A percentile compares a stretch with the other conserved stretches of the same genome.
Conservation (phyloP, 2,329 filamentous ascomycete species). For the Corynespora cassiicola region DNA sequence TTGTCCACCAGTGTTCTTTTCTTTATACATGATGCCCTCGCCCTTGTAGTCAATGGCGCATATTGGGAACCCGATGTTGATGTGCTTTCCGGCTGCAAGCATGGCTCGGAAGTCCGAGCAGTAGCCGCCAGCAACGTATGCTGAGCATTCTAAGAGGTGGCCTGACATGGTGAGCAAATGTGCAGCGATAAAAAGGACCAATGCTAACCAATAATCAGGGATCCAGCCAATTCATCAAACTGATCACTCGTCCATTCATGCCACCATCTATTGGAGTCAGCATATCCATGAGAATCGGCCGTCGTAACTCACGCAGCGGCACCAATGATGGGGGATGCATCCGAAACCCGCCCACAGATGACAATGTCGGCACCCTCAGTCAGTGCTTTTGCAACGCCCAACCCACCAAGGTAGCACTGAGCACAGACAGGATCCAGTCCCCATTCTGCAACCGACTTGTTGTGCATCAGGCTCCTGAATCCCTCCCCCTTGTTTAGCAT, state of each 20-base stretch:
- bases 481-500: slow-evolving; percentile 46
- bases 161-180: slow-evolving; percentile 26
- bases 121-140: slow-evolving; percentile 51
- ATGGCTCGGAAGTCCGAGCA: slow-evolving; percentile 49
- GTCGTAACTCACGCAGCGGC: slow-evolving; percentile 34
- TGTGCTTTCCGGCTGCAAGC: slow-evolving; percentile 36
- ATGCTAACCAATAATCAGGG: slow-evolving; percentile 40
- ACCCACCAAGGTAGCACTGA: slow-evolving; percentile 50
- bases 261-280: slow-evolving; percentile 44
- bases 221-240: slow-evolving; percentile 47
- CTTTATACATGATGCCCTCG: slow-evolving; percentile 55
- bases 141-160: slow-evolving; percentile 52
- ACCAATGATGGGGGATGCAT: slow-evolving; percentile 52
- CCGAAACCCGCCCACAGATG: slow-evolving; percentile 51
- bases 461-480: slow-evolving; percentile 46
- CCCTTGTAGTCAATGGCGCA: slow-evolving; percentile 55
- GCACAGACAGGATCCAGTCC: slow-evolving; percentile 38
- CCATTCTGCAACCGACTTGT: slow-evolving; percentile 44
- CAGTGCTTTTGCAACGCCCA: slow-evolving; percentile 50
- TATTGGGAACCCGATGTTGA: slow-evolving; percentile 56
- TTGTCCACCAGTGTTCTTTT: slow-evolving; percentile 44
- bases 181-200: neutral
- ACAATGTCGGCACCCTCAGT: slow-evolving; percentile 51
- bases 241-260: slow-evolving; percentile 45
- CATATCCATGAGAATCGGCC: slow-evolving; percentile 4